Base-by-base conservation (phyloP, 164 flowering plant species). In the Kingdonia uniflora region DNA sequence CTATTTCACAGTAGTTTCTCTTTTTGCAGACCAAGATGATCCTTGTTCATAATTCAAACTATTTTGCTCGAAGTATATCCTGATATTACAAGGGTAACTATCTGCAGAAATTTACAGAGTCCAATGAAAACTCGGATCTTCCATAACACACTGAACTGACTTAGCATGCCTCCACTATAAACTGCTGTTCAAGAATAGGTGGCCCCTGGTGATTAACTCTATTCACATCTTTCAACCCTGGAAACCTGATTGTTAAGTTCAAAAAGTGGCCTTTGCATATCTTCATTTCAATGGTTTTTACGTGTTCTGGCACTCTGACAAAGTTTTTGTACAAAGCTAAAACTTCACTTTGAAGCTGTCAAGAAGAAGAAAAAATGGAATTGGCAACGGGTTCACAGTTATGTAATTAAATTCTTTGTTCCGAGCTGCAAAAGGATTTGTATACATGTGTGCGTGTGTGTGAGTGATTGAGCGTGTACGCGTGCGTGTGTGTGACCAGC, bases 151-250 rank as follows among this genome's bases (percentile, higher is more conserved):
- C 35, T 29, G 35, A 8, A 29, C 35, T 29, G 43, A 25, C 26
- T n/a, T 25, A 50, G 49, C 40, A 26, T 55, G 38, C 15, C 22
- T 19, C 23, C 16, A 26, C 52, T 54, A 44, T 26, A 45, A 49
- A 60, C 22, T 21, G 51, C 46, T 45, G 22, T 42, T 42, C 42
- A 37, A 54, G 41, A 54, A 54, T 16, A 25, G 20, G 24, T 26
- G 29, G 8, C 4, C 15, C 59, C 22, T 14, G 16, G 29, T 48
- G 41, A 55, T 15, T 26, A 54, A 16, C 40, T 22, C 16, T 52
- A 35, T 17, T 25, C 39, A 19, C 11, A 25, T 37, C 44, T 54
- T 40, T 38, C 35, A 29, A 29, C 35, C 4, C 35, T 29, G 35
- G 8, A 29, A 29, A 29, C 35, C 35, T 29, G 35, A 29, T 29